Percentiles rank a stretch among this genome's conserved stretches.
Conservation (phyloP, 2,329 filamentous ascomycete species). For the Colletotrichum simmondsii region DNA sequence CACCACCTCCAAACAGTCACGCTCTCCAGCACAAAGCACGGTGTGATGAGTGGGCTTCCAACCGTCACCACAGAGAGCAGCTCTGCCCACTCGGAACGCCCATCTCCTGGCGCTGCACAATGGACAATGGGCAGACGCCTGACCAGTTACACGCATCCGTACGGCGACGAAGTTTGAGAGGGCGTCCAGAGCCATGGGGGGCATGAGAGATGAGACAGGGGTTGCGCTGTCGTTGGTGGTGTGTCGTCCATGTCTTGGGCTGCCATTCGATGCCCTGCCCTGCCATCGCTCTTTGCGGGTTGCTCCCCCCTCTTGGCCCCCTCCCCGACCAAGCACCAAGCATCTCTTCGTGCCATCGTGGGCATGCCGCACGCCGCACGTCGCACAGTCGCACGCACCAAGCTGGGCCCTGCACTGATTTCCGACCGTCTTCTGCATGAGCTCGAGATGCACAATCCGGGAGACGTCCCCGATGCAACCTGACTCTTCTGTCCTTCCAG, state of each 20-base stretch:
- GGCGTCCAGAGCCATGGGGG: constrained; percentile 1
- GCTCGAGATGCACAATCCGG: constrained; percentile 9
- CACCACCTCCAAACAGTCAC: not conserved
- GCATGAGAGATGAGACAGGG: constrained; percentile 24
- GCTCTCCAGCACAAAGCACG: not conserved
- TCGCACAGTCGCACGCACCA: not conserved
- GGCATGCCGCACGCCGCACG: not conserved
- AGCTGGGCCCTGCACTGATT: constrained; percentile 5
- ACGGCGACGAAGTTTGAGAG: constrained; percentile 12
- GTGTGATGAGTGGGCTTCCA: constrained; percentile 13
- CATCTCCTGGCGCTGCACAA: not conserved
- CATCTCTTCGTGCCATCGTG: not conserved
- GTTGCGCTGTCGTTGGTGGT: constrained; percentile 23
- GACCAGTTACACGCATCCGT: constrained; percentile 14
- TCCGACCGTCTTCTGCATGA: constrained; percentile 4
- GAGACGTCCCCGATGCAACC: constrained; percentile 25
- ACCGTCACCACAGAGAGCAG: not conserved
- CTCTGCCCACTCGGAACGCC: constrained; percentile 1
- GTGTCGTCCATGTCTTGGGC: constrained; percentile 34
- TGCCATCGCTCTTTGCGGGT: constrained; percentile 4
- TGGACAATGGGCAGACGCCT: constrained; percentile 8
- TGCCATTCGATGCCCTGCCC: constrained; percentile 32
- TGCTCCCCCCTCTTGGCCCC: constrained; percentile 1
- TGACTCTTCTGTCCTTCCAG: not conserved
- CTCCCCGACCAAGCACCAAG: constrained; percentile 3